phyloP scores from a whole-genome alignment of 2,329 filamentous ascomycete genomes.

The Penicillium hesseltinei region DNA sequence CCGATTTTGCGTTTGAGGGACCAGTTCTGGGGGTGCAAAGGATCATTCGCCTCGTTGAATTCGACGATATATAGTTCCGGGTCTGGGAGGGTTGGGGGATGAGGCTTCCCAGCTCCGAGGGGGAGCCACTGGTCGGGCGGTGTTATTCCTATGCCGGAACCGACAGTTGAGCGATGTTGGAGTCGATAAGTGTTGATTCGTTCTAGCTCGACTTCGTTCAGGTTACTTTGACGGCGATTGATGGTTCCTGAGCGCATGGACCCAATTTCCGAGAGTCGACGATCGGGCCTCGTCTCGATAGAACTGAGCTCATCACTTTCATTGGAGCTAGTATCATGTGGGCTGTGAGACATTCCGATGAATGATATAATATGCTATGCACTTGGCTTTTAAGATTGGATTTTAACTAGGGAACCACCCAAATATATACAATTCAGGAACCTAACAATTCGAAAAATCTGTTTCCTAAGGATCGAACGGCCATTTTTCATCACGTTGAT shows the following conservation, averaged over 20 bases:
- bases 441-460: neutral
- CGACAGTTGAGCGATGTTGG: constrained; percentile 29
- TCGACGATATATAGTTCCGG: constrained; percentile 56
- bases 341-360: constrained; percentile 9
- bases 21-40: constrained; percentile 55
- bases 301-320: constrained; percentile 9
- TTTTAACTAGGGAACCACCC: neutral
- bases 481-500: neutral
- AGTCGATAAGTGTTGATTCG: constrained; percentile 30
- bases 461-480: neutral
- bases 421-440: neutral
- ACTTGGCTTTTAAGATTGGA: neutral
- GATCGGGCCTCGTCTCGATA: neutral
- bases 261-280: neutral
- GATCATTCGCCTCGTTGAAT: constrained; percentile 52
- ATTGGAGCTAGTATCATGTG: neutral
- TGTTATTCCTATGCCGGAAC: constrained; percentile 17
- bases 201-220: constrained; percentile 26
- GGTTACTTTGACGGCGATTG: constrained; percentile 22
- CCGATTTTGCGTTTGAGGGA: constrained; percentile 40
- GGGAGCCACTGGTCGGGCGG: constrained; percentile 29
- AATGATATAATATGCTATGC: neutral
- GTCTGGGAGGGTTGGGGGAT: constrained; percentile 47
- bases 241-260: constrained; percentile 3
- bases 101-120: constrained; percentile 27